Evolutionary conservation across 495 filamentous ascomycete genomes (phyloP), one percentile per base, ranked within the genome.

Genomic region (Talaromyces adpressus): DNA sequence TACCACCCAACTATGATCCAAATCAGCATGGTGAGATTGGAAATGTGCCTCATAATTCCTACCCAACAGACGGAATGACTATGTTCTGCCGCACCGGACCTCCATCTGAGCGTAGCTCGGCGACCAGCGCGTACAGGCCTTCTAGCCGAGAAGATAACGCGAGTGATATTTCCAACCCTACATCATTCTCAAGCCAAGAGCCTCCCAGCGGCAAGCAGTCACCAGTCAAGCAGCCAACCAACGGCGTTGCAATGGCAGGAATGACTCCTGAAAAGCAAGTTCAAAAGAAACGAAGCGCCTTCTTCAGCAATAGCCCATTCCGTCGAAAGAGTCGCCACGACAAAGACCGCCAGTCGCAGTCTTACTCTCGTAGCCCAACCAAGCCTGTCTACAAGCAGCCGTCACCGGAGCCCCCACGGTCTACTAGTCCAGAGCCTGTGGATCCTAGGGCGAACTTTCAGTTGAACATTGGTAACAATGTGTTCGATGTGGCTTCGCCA

Each of bases 61-160:
- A 96, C 70, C 94, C 93, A 4, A 86, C 90, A 68, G 94, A 99
- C 72, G 95, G 94, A 34, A 98, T 98, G 95, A 98, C 94, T 2
- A 96, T 98, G 90, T 90, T 97, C 66, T 98, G 95, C 75, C 86
- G 94, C 63, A 87, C 90, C 25, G 91, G 88, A 0, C 87, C 91
- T 53, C 89, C 89, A 51, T 96, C 92, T 22, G 93, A 95, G 51
- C 85, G 88, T 59, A 93, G 90, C 73, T 91, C 89, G 34, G 87
- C 84, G 64, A 81, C 89, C 30, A 89, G 88, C 65, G 74, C 85
- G 81, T 68, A 87, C 79, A 83, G 93, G 52, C 92, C 93, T 58
- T 88, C 89, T 25, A 97, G 93, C 70, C 88, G 91, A 65, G 60
- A 62, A 36, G 94, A 93, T 64, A 92, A 90, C 39, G 86, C 91